Conservation (phyloP, 2,329 filamentous ascomycete species). For the Ilyonectria robusta region DNA sequence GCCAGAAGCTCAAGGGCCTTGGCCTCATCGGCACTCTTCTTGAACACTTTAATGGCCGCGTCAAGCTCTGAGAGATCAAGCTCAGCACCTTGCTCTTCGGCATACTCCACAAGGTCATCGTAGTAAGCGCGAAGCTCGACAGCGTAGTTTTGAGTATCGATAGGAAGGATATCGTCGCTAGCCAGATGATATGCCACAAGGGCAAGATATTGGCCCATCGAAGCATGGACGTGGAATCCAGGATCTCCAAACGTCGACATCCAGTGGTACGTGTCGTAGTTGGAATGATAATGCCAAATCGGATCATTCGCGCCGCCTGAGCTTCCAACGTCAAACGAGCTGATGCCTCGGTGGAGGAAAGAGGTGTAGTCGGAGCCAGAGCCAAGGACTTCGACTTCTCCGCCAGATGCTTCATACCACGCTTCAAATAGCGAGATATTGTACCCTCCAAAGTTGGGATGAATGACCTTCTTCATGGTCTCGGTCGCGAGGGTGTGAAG, state of each 20-base stretch:
- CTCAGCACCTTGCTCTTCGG: constrained; percentile 49
- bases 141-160: constrained; percentile 59
- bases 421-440: constrained; percentile 58
- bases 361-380: constrained; percentile 78
- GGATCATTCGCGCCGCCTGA: constrained; percentile 60
- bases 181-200: constrained; percentile 58
- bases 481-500: constrained; percentile 77
- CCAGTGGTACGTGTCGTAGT: constrained; percentile 89
- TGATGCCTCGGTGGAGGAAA: constrained; percentile 70
- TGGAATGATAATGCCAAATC: constrained; percentile 84
- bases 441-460: constrained; percentile 71
- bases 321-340: constrained; percentile 70
- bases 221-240: constrained; percentile 71
- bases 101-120: constrained; percentile 52
- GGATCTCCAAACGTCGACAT: constrained; percentile 85
- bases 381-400: constrained; percentile 68
- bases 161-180: constrained; percentile 55
- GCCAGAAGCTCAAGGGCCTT: constrained; percentile 53
- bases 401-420: constrained; percentile 54
- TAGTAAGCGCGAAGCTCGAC: constrained; percentile 57
- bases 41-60: constrained; percentile 56
- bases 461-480: constrained; percentile 69
- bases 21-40: constrained; percentile 49
- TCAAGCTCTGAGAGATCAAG: constrained; percentile 57
- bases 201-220: constrained; percentile 65